Evolutionary conservation across 2,329 filamentous ascomycete species (phyloP).

Genomic region (Clonostachys rhizophaga): DNA sequence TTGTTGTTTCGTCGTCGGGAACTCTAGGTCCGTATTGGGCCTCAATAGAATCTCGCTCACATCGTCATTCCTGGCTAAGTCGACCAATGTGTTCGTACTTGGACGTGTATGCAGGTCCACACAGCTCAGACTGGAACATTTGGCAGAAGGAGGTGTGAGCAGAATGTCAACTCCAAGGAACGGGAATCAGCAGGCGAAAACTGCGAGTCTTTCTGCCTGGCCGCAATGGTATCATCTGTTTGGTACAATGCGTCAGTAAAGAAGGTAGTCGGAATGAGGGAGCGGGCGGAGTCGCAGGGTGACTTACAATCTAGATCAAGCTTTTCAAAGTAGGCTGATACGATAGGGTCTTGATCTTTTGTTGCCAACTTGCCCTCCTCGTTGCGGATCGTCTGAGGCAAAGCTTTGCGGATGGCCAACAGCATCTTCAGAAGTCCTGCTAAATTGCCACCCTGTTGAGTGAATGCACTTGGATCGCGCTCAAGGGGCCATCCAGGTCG

Average conservation of each 20-base stretch:
- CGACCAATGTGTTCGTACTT: too few species aligned
- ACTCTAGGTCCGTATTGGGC: too few species aligned
- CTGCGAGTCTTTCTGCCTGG: slow-evolving; percentile 44
- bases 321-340: slow-evolving; percentile 48
- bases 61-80: too few species aligned
- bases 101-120: background rate
- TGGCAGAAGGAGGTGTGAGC: slow-evolving; percentile 39
- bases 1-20: too few species aligned
- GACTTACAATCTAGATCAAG: slow-evolving; percentile 54
- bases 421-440: slow-evolving; percentile 58
- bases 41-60: too few species aligned
- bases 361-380: slow-evolving; percentile 43
- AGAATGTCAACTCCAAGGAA: slow-evolving; percentile 45
- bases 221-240: slow-evolving; percentile 20
- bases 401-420: slow-evolving; percentile 52
- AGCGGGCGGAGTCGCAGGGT: too few species aligned
- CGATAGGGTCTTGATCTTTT: slow-evolving; percentile 37
- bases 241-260: too few species aligned
- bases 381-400: slow-evolving; percentile 43
- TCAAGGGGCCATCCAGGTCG: slow-evolving; percentile 58
- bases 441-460: slow-evolving; percentile 53
- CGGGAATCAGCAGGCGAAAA: slow-evolving; percentile 45
- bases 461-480: slow-evolving; percentile 48
- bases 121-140: background rate
- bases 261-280: too few species aligned